A percentile compares a stretch with the other conserved stretches of the same genome.
Conservation (phyloP, 331 rosid species). For the Quercus phellos region DNA sequence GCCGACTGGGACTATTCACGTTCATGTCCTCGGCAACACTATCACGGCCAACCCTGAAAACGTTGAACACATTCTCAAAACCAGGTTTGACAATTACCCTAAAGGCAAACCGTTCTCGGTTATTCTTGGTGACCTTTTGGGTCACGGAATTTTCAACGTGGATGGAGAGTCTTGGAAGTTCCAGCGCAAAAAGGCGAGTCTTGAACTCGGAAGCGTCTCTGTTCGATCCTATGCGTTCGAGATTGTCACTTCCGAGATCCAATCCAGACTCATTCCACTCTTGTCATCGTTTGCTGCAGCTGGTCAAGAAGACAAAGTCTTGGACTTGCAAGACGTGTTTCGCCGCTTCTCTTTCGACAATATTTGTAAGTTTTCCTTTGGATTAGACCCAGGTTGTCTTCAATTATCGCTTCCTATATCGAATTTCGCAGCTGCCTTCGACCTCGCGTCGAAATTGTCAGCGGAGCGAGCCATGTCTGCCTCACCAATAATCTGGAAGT, state of each 20-base stretch:
- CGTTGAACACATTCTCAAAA: slow-evolving; percentile 68
- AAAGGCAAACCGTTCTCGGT: slow-evolving; percentile 70
- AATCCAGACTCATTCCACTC: slow-evolving; percentile 44
- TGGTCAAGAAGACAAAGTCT: neutral
- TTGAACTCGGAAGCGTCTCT: slow-evolving; percentile 61
- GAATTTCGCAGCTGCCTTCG: slow-evolving; percentile 47
- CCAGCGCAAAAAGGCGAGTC: slow-evolving; percentile 79
- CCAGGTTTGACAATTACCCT: slow-evolving; percentile 71
- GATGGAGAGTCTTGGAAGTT: slow-evolving; percentile 71
- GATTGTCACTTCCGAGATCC: slow-evolving; percentile 40
- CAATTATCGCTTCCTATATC: slow-evolving; percentile 38
- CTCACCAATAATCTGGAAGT: slow-evolving; percentile 60
- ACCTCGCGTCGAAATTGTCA: slow-evolving; percentile 51
- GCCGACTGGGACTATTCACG: slow-evolving; percentile 45
- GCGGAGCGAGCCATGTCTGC: slow-evolving; percentile 64
- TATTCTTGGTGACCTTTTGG: slow-evolving; percentile 79
- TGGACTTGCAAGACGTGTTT: slow-evolving; percentile 72
- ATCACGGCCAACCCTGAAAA: slow-evolving; percentile 67
- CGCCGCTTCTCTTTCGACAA: slow-evolving; percentile 74
- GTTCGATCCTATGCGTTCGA: slow-evolving; percentile 63
- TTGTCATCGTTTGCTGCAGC: slow-evolving; percentile 7
- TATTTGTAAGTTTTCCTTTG: slow-evolving; percentile 74
- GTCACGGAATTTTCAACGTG: slow-evolving; percentile 77
- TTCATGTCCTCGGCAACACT: slow-evolving; percentile 62
- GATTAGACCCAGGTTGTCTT: slow-evolving; percentile 78